A percentile compares a stretch with the other conserved stretches of the same genome.
phyloP scores from a whole-genome alignment of 129 eudicot genomes.

The Artemisia argyi region DNA sequence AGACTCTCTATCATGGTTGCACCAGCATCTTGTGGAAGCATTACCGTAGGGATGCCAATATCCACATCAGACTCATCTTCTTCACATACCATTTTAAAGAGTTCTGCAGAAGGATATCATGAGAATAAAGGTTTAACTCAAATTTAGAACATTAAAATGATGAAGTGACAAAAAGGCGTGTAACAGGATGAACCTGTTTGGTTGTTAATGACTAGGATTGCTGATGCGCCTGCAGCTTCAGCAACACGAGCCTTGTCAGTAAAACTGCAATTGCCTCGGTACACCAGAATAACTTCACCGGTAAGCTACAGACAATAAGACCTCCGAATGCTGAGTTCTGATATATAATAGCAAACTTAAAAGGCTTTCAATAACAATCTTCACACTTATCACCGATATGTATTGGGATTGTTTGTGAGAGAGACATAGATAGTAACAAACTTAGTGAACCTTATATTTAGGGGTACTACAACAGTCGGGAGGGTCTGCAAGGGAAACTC shows the following conservation, averaged over 20 bases:
- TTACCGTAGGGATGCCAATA: slow-evolving; percentile 84
- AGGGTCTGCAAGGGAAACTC: slow-evolving; percentile 89
- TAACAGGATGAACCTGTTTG: slow-evolving; percentile 51
- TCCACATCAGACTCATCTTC: slow-evolving; percentile 54
- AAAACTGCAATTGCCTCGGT: slow-evolving; percentile 98
- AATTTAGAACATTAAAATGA: not conserved
- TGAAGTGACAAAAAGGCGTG: slow-evolving; percentile 9
- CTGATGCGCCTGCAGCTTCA: slow-evolving; percentile 98
- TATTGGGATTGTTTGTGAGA: slow-evolving; percentile 1
- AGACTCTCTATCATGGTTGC: slow-evolving; percentile 46
- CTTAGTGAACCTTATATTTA: slow-evolving; percentile 65
- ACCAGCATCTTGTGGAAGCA: slow-evolving; percentile 99
- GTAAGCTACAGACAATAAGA: slow-evolving; percentile 64
- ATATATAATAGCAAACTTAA: slow-evolving; percentile 31
- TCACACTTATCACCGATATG: slow-evolving; percentile 16
- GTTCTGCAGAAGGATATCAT: slow-evolving; percentile 53
- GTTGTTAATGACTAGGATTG: slow-evolving; percentile 80
- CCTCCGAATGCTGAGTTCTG: slow-evolving; percentile 46
- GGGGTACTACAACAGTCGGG: slow-evolving; percentile 94
- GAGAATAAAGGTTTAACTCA: not conserved
- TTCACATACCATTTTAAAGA: slow-evolving; percentile 98
- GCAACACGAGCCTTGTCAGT: slow-evolving; percentile 89
- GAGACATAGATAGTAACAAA: not conserved
- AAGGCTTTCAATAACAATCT: slow-evolving; percentile 29
- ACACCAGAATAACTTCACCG: slow-evolving; percentile 95